These are phyloP conservation scores for Avena insularis DNA, from an alignment of 176 grass and related monocot genomes.

Conservation along the genomic window DNA sequence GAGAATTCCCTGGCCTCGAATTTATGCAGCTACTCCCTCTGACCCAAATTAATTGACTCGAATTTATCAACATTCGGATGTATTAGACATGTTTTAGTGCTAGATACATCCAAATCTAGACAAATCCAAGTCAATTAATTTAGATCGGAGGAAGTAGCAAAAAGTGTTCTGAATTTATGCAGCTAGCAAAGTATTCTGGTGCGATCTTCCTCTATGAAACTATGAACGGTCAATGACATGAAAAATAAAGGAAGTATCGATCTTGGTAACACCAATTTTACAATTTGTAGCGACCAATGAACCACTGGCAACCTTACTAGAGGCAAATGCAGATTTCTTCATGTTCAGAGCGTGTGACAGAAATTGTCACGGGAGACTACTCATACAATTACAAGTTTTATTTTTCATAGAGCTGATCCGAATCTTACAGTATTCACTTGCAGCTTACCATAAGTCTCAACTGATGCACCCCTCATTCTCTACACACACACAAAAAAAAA, in stretches of 20 bases:
- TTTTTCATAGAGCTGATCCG: constrained; percentile 6
- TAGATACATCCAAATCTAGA: too few relatives aligned
- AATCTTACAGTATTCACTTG: not conserved
- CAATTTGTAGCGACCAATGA: not conserved
- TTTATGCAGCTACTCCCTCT: too few relatives aligned
- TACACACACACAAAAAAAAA: not conserved
- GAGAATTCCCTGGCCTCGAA: too few relatives aligned
- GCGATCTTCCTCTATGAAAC: too few relatives aligned
- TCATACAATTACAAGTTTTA: not conserved
- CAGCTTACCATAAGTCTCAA: not conserved
- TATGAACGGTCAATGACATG: not conserved
- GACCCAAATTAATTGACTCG: too few relatives aligned
- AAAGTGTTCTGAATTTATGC: too few relatives aligned
- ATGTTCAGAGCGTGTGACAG: not conserved
- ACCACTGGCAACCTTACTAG: not conserved
- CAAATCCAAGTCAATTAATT: too few relatives aligned
- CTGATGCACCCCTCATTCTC: not conserved
- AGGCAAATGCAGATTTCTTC: not conserved
- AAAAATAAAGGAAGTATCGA: not conserved
- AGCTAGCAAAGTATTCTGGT: too few relatives aligned
- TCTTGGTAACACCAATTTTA: not conserved
- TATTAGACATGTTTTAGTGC: too few relatives aligned
- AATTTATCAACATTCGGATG: too few relatives aligned
- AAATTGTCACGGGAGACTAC: not conserved
- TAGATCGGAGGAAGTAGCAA: too few relatives aligned